phyloP scores from a whole-genome alignment of 2,329 filamentous ascomycete genomes.

The Aspergillus fischeri region DNA sequence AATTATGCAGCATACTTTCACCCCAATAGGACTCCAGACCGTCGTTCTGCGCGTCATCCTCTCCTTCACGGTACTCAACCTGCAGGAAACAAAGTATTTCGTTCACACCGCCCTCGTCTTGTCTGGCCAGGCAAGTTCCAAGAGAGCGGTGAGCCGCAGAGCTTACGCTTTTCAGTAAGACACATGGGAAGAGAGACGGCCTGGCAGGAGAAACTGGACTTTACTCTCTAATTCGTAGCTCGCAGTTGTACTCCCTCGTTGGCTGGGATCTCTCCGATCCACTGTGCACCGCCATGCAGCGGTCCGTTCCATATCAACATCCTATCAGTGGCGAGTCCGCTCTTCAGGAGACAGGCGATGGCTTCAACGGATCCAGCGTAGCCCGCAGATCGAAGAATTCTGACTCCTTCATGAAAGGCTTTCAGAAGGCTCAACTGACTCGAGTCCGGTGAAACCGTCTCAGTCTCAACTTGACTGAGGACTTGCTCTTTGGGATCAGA shows the following conservation, averaged over 20 bases:
- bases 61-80: neutral
- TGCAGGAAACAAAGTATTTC: neutral
- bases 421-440: neutral
- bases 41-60: neutral
- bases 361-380: neutral
- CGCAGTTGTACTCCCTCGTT: neutral
- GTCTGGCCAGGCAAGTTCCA: neutral
- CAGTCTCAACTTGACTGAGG: neutral
- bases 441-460: neutral
- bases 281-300: conserved; percentile 32
- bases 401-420: neutral
- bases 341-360: neutral
- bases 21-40: neutral
- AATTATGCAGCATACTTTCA: neutral
- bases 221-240: neutral
- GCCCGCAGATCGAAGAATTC: too few species aligned
- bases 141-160: conserved; percentile 11
- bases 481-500: neutral
- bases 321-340: neutral
- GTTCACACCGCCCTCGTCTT: conserved; percentile 14
- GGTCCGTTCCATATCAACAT: conserved; percentile 34
- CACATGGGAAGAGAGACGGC: neutral
- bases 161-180: conserved; percentile 8
- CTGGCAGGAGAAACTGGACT: neutral
- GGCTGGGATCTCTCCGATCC: conserved; percentile 21